Evolutionary conservation across 257 asterid genomes (phyloP), one percentile per base, ranked within the genome.

Genomic region (Voacanga thouarsii): DNA sequence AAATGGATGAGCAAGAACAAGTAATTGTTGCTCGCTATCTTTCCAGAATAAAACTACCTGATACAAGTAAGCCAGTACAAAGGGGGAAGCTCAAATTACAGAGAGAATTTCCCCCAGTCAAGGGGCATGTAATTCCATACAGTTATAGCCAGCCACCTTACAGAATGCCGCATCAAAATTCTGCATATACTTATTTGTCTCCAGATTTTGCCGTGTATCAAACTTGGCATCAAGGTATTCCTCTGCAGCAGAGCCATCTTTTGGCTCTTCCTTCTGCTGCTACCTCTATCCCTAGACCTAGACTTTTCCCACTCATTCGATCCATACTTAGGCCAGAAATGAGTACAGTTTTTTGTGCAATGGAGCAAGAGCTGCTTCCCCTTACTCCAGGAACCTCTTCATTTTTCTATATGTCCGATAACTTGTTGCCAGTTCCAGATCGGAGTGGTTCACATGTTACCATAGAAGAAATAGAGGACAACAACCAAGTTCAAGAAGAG

Each of bases 1-100:
- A 75, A 59, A 76, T 65, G 76, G 86, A 83, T 3, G 83, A 83
- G 79, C 83, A 79, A 66, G 86, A 83, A 37, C 83, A 83, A 80
- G 76, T 66, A 26, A 63, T 78, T 26, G 83, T 83, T 72, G 86
- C 81, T 39, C 83, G 86, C 28, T 80, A 65, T 77, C 81, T 83
- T 49, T 64, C 86, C 64, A 57, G 80, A 63, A 30, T 82, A 71
- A 79, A 30, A 68, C 44, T 65, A 75, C 76, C 75, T 2, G 85
- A 82, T 18, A 60, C 71, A 10, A 71, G 76, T 26, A 75, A 70
- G 37, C 51, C 79, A 21, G 60, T 21, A 53, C 71, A 44, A 6
- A 66, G 49, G 28, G 61, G 10, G 41, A 44, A 61, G 18, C 6
- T 50, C 21, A 63, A 47, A 61, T 47, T 37, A 12, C 47, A 6